Conservation (phyloP, 2,329 filamentous ascomycete species). For the Calonectria pseudoturangicola region DNA sequence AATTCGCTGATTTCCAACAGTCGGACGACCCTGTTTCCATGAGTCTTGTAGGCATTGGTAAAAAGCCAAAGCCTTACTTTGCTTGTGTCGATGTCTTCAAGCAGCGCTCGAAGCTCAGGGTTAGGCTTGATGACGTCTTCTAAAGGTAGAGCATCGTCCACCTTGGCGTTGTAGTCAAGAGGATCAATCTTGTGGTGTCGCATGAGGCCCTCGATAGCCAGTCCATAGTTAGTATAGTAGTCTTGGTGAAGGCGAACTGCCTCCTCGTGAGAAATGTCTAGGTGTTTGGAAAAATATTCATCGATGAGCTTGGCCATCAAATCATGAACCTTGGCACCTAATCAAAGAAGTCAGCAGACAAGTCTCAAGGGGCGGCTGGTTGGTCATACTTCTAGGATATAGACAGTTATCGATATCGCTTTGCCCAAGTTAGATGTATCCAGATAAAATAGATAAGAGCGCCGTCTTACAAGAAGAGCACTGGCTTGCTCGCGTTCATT, state of each 20-base stretch:
- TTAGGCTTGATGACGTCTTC: conserved; percentile 89
- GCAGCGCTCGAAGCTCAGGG: conserved; percentile 81
- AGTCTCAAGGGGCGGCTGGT: background rate
- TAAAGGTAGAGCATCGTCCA: conserved; percentile 94
- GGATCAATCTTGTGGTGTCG: conserved; percentile 96
- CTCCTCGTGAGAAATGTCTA: conserved; percentile 83
- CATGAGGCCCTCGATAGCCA: conserved; percentile 97
- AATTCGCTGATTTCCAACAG: conserved; percentile 89
- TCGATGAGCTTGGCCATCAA: conserved; percentile 91
- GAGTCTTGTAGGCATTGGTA: conserved; percentile 95
- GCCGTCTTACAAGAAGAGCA: conserved; percentile 65
- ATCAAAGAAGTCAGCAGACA: conserved; percentile 33
- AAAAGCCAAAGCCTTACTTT: conserved; percentile 96
- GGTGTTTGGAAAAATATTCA: conserved; percentile 78
- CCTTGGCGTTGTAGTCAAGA: conserved; percentile 93
- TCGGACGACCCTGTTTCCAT: conserved; percentile 87
- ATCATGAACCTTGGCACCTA: conserved; percentile 87
- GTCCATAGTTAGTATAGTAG: conserved; percentile 96
- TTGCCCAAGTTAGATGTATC: conserved; percentile 55
- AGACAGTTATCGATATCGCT: conserved; percentile 99
- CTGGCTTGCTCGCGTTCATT: conserved; percentile 59
- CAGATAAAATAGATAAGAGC: background rate
- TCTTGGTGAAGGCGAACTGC: conserved; percentile 90
- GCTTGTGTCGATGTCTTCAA: conserved; percentile 86
- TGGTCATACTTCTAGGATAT: conserved; percentile 85